Base-by-base conservation (phyloP, 176 grass and related monocot genomes). In the Aegilops speltoides region DNA sequence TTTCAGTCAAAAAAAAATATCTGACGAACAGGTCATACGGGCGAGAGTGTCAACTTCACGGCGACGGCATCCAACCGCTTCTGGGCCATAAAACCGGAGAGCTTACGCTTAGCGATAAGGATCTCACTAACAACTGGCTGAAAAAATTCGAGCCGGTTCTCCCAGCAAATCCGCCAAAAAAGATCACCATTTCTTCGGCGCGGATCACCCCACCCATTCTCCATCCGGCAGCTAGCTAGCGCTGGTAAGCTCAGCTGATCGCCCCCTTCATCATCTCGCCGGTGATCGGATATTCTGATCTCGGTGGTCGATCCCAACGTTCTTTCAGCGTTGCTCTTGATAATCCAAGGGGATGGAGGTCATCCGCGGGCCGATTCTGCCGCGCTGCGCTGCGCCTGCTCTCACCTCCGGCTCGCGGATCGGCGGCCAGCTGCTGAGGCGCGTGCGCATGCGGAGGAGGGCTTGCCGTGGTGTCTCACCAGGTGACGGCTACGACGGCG, bases 361-460 rank as follows among this genome's bases (percentile, higher is more conserved):
- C 69, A 24, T 95, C 33, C 87, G 91, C 87, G 88, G 91, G 73
- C 66, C 94, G 22, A 73, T 94, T 19, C 87, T 93, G 37, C 90
- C 76, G 31, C 84, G 79, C 17, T 86, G 64, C 80, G 70, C 79
- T 64, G 84, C 87, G 6, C 70, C 54, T 28, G 78, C 74, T 20
- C 83, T 85, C 46, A 57, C 74, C 75, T 82, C 88, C 43, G 46
- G 79, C 64, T 71, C 86, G 16, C 82, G 76, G 61, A 68, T 92
- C 64, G 45, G 79, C 75, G 69, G 87, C 7, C 78, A 82, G 78
- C 86, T 84, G 57, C 88, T 79, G 79, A 79, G 81, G 73, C 67
- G 79, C 76, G 79, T 75, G 31, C 68, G 79, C 59, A 13, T 87
- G 32, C 64, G 72, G 83, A 57, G 90, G 86, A 85, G 85, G 76